Base-by-base conservation (phyloP, 2,329 filamentous ascomycete species). In the Phyllosticta capitalensis region DNA sequence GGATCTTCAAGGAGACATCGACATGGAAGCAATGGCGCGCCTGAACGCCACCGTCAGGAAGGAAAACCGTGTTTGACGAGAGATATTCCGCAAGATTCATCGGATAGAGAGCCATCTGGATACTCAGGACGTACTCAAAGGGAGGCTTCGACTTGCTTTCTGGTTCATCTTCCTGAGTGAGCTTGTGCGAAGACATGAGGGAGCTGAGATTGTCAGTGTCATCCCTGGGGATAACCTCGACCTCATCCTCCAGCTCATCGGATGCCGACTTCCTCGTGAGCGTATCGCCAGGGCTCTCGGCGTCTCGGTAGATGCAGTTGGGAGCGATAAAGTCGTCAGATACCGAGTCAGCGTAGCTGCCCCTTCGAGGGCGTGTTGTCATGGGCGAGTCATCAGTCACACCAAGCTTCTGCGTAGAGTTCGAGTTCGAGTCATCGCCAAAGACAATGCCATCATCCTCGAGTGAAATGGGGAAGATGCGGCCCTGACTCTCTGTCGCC, bases 31-130 rank as follows among this genome's bases (percentile, higher is more conserved):
- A 87, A 69, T 88, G 85, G 5, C 75, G 75, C 74, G 69, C 19
- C 9, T 60, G 45, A 82, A 6, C 73, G 72, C 12, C 72, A 67
- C 38, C 54, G 14, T 57, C 59, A 50, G 22, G n/a, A 30, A 21
- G 52, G n/a, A 30, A 20, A 24, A 7, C 12, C 12, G 30, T 33
- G 26, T 28, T 51, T 5, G 50, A 21, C n/a, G 75, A 79, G 5
- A 88, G 68, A 64, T 83, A 87, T 1, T 81, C 79, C 9, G 80
- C 78, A 10, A 88, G 75, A 1, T 83, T 86, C 56, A 85, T 76
- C 0, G 84, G 83, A 67, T 86, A 83, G 2, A 85, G 74, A 4
- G 81, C 82, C 83, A 87, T 87, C 66, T 87, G 84, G n/a, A 87
- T 83, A 67, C 86, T 45, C 14, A 45, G 38, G n/a, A 45, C n/a